These are phyloP conservation scores for Trichoderma arundinaceum DNA, from an alignment of 2,329 filamentous ascomycete species.

Conservation along the genomic window DNA sequence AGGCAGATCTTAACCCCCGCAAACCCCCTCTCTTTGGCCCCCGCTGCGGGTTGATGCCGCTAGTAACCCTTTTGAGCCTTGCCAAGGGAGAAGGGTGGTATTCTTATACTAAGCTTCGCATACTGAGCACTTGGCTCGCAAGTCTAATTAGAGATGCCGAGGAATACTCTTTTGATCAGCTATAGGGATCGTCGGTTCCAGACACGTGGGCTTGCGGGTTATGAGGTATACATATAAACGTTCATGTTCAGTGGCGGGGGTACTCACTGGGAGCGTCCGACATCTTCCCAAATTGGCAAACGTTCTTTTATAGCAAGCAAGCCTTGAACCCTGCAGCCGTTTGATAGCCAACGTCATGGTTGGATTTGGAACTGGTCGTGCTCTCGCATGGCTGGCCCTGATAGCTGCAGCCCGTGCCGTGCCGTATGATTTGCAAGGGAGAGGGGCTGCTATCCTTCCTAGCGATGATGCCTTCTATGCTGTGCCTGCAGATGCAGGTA, in stretches of 20 bases:
- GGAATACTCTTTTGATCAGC: background rate
- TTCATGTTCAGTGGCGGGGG: background rate
- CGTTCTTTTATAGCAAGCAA: background rate
- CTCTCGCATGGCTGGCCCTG: constrained; percentile 6
- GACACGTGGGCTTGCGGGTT: background rate
- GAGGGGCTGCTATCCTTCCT: background rate
- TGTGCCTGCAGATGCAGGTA: constrained; percentile 34
- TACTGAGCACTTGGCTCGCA: background rate
- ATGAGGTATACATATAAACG: background rate
- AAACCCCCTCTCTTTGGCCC: constrained; percentile 9
- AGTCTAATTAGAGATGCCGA: constrained; percentile 9
- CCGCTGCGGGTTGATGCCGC: background rate
- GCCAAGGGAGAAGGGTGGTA: constrained; percentile 16
- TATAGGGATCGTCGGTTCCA: background rate
- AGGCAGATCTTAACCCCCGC: constrained; percentile 9
- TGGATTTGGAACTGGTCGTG: background rate
- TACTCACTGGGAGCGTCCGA: background rate
- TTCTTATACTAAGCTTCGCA: constrained; percentile 7
- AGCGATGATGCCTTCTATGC: constrained; percentile 37
- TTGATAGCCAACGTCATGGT: background rate
- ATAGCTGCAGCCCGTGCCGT: background rate
- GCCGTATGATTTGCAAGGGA: background rate
- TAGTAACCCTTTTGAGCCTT: constrained; percentile 4
- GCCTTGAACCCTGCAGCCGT: background rate
- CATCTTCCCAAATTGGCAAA: background rate